Conservation (phyloP, 371 early-diverging fungal species). For the Quaeritorhiza haematococci region DNA sequence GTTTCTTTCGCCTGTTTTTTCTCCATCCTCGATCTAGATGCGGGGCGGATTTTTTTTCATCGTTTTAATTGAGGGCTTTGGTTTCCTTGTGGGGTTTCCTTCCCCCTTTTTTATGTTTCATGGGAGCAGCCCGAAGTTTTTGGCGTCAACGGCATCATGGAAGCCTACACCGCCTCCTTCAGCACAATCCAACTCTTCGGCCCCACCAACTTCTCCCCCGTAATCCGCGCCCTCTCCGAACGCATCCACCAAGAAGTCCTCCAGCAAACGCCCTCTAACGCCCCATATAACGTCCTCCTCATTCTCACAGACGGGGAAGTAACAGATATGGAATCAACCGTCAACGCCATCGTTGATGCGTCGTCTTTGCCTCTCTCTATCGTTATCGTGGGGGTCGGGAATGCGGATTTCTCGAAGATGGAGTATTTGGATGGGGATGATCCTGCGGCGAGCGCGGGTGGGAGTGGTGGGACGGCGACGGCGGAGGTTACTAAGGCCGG, state of each 20-base stretch:
- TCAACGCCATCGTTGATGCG: constrained; percentile 43
- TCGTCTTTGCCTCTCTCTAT: constrained; percentile 46
- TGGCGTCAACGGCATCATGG: constrained; percentile 45
- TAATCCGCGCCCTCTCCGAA: constrained; percentile 17
- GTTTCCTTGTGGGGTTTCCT: not conserved
- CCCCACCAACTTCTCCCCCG: constrained; percentile 53
- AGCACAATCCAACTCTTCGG: constrained; percentile 38
- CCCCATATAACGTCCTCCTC: constrained; percentile 22
- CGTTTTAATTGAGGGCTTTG: too few species aligned
- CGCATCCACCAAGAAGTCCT: constrained; percentile 36
- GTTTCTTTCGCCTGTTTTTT: too few species aligned
- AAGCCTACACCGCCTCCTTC: constrained; percentile 37
- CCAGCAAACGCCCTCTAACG: constrained; percentile 28
- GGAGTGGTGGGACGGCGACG: constrained; percentile 18
- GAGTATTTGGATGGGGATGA: constrained; percentile 44
- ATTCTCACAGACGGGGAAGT: constrained; percentile 40
- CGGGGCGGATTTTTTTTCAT: too few species aligned
- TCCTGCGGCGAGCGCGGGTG: constrained; percentile 24
- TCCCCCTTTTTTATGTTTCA: not conserved
- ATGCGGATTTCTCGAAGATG: constrained; percentile 34
- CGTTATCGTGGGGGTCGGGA: constrained; percentile 57
- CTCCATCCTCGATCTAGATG: too few species aligned
- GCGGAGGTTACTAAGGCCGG: too few species aligned
- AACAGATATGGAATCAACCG: constrained; percentile 39
- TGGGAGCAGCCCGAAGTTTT: constrained; percentile 38